Conservation (phyloP, 495 filamentous ascomycete species). For the Tuber microsphaerosporum region DNA sequence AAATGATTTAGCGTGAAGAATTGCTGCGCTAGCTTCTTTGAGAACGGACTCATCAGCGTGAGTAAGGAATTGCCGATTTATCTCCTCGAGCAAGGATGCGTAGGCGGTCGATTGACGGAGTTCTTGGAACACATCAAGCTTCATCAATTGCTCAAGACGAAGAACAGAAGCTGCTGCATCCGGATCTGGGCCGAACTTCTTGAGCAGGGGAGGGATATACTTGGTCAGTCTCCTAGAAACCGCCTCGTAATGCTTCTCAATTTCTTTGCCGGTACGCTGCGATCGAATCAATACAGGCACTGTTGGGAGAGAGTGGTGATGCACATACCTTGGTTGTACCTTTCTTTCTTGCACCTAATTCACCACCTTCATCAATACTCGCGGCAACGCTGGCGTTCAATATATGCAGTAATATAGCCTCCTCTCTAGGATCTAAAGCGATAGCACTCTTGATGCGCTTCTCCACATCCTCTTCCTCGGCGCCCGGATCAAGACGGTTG, state of each 20-base stretch:
- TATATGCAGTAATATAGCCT: slow-evolving; percentile 77
- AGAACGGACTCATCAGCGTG: slow-evolving; percentile 80
- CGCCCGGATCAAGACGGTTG: slow-evolving; percentile 38
- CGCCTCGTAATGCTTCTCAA: slow-evolving; percentile 47
- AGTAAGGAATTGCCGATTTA: slow-evolving; percentile 84
- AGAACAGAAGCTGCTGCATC: slow-evolving; percentile 77
- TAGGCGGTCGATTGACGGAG: slow-evolving; percentile 77
- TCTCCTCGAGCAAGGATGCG: slow-evolving; percentile 76
- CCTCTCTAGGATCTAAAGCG: slow-evolving; percentile 68
- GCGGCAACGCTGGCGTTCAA: slow-evolving; percentile 54
- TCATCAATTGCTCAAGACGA: slow-evolving; percentile 76
- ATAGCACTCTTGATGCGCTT: slow-evolving; percentile 57
- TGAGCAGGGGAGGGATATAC: slow-evolving; percentile 75
- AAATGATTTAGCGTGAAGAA: slow-evolving; percentile 76
- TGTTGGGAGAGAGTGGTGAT: slow-evolving; percentile 7
- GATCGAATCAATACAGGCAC: neutral
- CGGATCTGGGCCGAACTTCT: slow-evolving; percentile 85
- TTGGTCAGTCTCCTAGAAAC: slow-evolving; percentile 53
- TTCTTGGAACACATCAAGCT: slow-evolving; percentile 82
- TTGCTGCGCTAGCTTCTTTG: slow-evolving; percentile 70
- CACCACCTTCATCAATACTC: slow-evolving; percentile 31
- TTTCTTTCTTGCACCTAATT: slow-evolving; percentile 27
- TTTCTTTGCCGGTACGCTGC: slow-evolving; percentile 48
- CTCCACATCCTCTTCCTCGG: slow-evolving; percentile 51
- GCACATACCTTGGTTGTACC: slow-evolving; percentile 34